Conservation (phyloP, 2,329 filamentous ascomycete genomes). For the Sclerotinia glacialis region DNA sequence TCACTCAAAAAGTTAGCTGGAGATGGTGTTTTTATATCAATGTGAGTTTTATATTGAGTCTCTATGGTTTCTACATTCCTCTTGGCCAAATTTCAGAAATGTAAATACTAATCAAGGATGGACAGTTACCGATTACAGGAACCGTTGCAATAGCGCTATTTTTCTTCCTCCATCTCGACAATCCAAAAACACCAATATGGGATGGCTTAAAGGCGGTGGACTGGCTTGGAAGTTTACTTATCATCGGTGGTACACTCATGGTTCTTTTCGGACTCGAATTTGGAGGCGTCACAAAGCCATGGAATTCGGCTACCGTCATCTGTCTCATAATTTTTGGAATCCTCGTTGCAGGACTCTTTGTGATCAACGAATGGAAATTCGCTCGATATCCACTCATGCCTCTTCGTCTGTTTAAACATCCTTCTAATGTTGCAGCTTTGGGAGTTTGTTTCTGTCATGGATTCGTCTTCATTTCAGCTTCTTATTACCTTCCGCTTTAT, state of each 20-base stretch:
- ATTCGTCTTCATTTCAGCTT: conserved; percentile 42
- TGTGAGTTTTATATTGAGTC: conserved; percentile 25
- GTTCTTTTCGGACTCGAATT: conserved; percentile 82
- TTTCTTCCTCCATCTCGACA: conserved; percentile 65
- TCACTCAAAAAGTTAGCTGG: conserved; percentile 61
- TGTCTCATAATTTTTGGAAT: conserved; percentile 59
- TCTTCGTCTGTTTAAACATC: conserved; percentile 63
- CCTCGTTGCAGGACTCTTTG: conserved; percentile 57
- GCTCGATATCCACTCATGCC: conserved; percentile 80
- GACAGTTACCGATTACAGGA: conserved; percentile 14
- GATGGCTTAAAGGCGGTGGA: conserved; percentile 61
- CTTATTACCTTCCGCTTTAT: conserved; percentile 55
- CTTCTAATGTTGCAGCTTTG: conserved; percentile 65
- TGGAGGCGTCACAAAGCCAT: conserved; percentile 71
- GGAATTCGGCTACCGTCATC: conserved; percentile 37
- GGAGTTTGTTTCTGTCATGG: conserved; percentile 70
- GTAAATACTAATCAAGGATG: neutral
- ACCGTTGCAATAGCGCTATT: conserved; percentile 50
- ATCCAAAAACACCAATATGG: conserved; percentile 59
- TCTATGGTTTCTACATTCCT: too few species aligned
- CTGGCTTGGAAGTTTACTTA: conserved; percentile 58
- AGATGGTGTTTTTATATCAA: conserved; percentile 51
- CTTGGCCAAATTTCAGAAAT: neutral
- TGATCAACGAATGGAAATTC: conserved; percentile 68
- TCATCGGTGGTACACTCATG: conserved; percentile 75